Base-by-base conservation (phyloP, 768 basidiomycete species). In the Phaeolepiota aurea region DNA sequence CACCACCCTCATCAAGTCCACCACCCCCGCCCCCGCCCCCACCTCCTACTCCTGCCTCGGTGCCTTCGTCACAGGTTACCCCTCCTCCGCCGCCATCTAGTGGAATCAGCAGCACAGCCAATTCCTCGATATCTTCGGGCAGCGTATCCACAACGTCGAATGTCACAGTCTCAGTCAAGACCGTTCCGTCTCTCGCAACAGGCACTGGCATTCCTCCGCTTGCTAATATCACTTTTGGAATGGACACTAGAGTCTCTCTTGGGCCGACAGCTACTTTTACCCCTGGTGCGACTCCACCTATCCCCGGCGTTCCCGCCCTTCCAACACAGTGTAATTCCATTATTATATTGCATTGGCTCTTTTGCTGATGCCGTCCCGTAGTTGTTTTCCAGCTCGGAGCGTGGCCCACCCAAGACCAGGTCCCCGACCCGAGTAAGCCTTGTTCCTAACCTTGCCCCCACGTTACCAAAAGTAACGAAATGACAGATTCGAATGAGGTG, bases 341-440 rank as follows among this genome's bases (percentile, higher is more conserved):
- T 45, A 37, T 44, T 39, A 20, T n/a, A 15, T 25, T 34, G 15
- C n/a, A 38, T 19, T 41, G 9, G 44, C 10, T 15, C 10, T 19
- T 36, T 11, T 4, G 41, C 41, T 39, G n/a, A 36, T 36, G 11
- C 37, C 11, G 37, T 44, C 38, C 5, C 32, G 14, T 47, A 79
- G 76, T 76, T 48, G 61, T 68, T 18, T 73, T 69, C 54, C 42
- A 50, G n/a, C 40, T 57, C 0, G 62, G 60, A 2, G 54, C 72
- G 13, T 88, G 82, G 79, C 87, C 87, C 0, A 22, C 57, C 1
- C 71, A 77, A 50, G 85, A 88, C 51, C 62, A 64, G 16, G 55
- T 79, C 20, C 77, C 82, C 5, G 64, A 70, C 16, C 77, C 78
- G 9, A 65, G 82, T 83, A 48, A 21, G 69, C 57, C 25, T n/a